These are phyloP conservation scores for Cyclotella kingstonii DNA, from an alignment of 108 stramenopile genomes.

Conservation along the genomic window DNA sequence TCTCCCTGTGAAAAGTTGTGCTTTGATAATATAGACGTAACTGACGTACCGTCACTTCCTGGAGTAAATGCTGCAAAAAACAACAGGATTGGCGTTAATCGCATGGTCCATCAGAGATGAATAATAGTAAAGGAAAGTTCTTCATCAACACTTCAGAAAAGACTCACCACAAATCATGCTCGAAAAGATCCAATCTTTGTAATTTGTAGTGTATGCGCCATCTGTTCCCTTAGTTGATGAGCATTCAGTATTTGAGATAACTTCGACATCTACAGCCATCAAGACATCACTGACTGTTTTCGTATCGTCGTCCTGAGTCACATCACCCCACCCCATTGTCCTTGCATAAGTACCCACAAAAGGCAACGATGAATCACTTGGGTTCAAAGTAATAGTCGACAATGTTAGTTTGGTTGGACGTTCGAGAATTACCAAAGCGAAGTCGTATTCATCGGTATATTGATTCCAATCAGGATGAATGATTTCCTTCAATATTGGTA, in stretches of 20 bases:
- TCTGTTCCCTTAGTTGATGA: not conserved
- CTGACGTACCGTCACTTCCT: slow-evolving; percentile 26
- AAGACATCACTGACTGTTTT: not conserved
- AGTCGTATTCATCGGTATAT: slow-evolving; percentile 11
- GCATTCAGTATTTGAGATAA: slow-evolving; percentile 7
- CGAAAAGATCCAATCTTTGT: not conserved
- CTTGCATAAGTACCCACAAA: not conserved
- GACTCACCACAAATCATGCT: slow-evolving; percentile 8
- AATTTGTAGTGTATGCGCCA: slow-evolving; percentile 1
- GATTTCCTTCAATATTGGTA: not conserved
- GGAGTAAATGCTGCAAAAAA: slow-evolving; percentile 24
- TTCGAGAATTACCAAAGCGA: slow-evolving; percentile 6
- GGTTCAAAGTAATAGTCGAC: not conserved
- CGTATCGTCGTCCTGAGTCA: not conserved
- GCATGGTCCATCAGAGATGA: too few species aligned
- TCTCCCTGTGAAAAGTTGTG: too few species aligned
- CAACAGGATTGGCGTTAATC: not conserved
- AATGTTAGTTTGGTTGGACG: not conserved
- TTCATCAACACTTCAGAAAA: not conserved
- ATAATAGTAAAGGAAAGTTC: not conserved
- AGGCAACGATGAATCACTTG: not conserved
- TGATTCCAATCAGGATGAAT: slow-evolving; percentile 3
- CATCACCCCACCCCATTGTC: slow-evolving; percentile 21
- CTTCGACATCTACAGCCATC: slow-evolving; percentile 7
- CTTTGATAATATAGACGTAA: too few species aligned